Evolutionary conservation across 2,329 filamentous ascomycete species (phyloP).

Genomic region (Cytospora piceicola): DNA sequence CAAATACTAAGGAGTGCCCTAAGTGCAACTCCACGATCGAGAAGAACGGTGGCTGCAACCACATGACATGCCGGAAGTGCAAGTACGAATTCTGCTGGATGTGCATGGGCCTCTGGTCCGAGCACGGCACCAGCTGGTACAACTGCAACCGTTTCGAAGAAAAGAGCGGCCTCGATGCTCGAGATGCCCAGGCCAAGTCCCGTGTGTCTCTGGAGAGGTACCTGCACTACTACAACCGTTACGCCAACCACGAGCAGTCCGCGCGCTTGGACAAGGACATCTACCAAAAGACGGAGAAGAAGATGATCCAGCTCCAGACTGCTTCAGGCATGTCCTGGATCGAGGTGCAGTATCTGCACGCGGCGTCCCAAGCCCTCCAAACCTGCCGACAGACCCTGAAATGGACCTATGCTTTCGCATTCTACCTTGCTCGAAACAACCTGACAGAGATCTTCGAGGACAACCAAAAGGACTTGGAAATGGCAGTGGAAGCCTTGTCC

Average conservation of each 20-base stretch:
- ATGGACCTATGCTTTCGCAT: constrained; percentile 99
- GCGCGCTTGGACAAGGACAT: constrained; percentile 96
- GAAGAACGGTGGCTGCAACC: constrained; percentile 97
- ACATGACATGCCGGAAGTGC: constrained; percentile 97
- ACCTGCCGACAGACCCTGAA: constrained; percentile 98
- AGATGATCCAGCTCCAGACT: constrained; percentile 95
- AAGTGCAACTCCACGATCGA: constrained; percentile 97
- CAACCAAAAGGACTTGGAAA: constrained; percentile 96
- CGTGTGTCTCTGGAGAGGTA: constrained; percentile 93
- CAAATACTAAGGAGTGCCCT: constrained; percentile 97
- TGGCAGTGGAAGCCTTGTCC: constrained; percentile 95
- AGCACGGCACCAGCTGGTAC: constrained; percentile 99
- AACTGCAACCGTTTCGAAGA: constrained; percentile 98
- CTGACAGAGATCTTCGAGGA: constrained; percentile 97
- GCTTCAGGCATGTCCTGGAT: constrained; percentile 98
- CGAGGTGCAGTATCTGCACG: constrained; percentile 94
- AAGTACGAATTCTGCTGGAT: constrained; percentile 99
- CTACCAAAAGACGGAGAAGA: constrained; percentile 95
- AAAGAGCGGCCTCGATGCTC: constrained; percentile 87
- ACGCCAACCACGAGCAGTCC: constrained; percentile 98
- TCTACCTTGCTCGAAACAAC: constrained; percentile 95
- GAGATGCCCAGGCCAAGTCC: constrained; percentile 89
- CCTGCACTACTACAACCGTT: constrained; percentile 97
- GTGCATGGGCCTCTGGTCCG: constrained; percentile 99
- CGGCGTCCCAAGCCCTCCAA: constrained; percentile 90